Conservation (phyloP, 352 stramenopile species). For the Globisporangium spinosum region DNA sequence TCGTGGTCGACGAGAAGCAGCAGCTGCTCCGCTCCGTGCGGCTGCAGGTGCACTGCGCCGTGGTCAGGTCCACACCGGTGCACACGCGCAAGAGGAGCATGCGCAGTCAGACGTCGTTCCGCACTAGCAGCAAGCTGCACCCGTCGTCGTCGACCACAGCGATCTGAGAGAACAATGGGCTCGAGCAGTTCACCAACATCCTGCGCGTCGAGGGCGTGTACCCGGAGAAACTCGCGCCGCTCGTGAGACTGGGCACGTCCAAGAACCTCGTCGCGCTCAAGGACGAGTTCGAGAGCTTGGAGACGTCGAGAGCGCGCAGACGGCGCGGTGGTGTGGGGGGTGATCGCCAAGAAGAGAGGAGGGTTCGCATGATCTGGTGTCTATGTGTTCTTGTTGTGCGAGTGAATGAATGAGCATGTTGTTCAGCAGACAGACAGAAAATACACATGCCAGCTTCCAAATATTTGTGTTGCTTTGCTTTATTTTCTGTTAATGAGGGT, state of each 20-base stretch:
- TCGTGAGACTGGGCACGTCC: slow-evolving; percentile 53
- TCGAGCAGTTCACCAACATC: slow-evolving; percentile 60
- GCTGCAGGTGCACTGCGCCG: slow-evolving; percentile 53
- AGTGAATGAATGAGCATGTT: neutral
- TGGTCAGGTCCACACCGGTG: slow-evolving; percentile 45
- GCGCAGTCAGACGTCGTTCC: slow-evolving; percentile 30
- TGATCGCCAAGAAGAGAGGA: slow-evolving; percentile 11
- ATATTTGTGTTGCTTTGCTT: neutral
- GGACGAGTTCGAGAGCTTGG: slow-evolving; percentile 20
- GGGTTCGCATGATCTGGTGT: slow-evolving; percentile 14
- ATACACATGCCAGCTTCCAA: neutral
- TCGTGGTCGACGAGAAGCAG: slow-evolving; percentile 62
- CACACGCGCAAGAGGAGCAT: slow-evolving; percentile 30
- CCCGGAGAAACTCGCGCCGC: slow-evolving; percentile 41
- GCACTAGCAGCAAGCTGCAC: slow-evolving; percentile 31
- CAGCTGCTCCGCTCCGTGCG: slow-evolving; percentile 57
- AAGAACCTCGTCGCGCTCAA: slow-evolving; percentile 43
- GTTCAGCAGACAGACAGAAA: neutral
- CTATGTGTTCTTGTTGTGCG: neutral
- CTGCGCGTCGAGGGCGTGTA: slow-evolving; percentile 60
- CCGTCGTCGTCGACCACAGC: slow-evolving; percentile 38
- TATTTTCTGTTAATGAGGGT: neutral
- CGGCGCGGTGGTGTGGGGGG: slow-evolving; percentile 16
- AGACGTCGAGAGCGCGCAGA: slow-evolving; percentile 15
- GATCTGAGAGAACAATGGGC: slow-evolving; percentile 54